These are phyloP conservation scores for Daldinia concentrica DNA, from an alignment of 495 filamentous ascomycete species.

Conservation along the genomic window DNA sequence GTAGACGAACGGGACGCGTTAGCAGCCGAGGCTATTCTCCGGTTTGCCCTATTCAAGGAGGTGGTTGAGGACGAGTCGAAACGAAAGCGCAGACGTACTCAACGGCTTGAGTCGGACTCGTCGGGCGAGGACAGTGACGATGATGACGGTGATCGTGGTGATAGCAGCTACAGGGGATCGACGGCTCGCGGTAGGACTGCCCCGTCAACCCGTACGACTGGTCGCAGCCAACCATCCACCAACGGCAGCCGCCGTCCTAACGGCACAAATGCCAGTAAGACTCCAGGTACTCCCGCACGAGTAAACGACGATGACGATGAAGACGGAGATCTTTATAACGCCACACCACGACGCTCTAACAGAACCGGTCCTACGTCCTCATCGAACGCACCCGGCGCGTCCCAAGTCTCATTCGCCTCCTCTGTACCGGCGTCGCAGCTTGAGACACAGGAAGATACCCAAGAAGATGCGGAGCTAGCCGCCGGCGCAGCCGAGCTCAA, in stretches of 20 bases:
- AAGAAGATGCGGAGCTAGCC: slow-evolving; percentile 51
- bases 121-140: slow-evolving; percentile 51
- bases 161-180: slow-evolving; percentile 41
- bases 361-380: slow-evolving; percentile 45
- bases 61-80: slow-evolving; percentile 86
- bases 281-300: slow-evolving; percentile 37
- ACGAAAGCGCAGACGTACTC: slow-evolving; percentile 72
- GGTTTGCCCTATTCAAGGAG: slow-evolving; percentile 98
- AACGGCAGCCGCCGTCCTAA: slow-evolving; percentile 43
- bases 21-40: slow-evolving; percentile 86
- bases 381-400: slow-evolving; percentile 40
- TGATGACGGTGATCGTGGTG: slow-evolving; percentile 46
- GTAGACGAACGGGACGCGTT: slow-evolving; percentile 92
- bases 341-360: slow-evolving; percentile 51
- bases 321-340: slow-evolving; percentile 50
- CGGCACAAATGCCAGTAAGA: slow-evolving; percentile 27
- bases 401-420: slow-evolving; percentile 58
- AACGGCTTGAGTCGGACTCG: slow-evolving; percentile 49
- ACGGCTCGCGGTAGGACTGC: slow-evolving; percentile 37
- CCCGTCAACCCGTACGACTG: slow-evolving; percentile 43
- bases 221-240: slow-evolving; percentile 42
- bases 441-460: slow-evolving; percentile 48
- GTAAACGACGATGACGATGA: slow-evolving; percentile 40
- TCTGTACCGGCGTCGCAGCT: slow-evolving; percentile 58
- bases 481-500: slow-evolving; percentile 49